Base-by-base conservation (phyloP, 31 red algal genomes). In the Endocladia muricata region DNA sequence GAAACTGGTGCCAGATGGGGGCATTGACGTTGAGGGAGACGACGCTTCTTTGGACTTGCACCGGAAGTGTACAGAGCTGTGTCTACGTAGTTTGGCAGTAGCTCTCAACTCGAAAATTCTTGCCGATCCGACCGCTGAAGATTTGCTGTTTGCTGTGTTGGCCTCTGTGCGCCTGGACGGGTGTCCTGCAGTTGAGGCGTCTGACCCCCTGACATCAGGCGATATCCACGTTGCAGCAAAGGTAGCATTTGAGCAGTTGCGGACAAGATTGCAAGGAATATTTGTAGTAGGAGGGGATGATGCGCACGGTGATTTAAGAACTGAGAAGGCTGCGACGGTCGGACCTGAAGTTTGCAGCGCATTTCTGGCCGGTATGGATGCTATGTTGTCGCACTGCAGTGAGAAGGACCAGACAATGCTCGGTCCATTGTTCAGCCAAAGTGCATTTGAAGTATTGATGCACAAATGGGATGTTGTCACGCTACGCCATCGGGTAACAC, bases 191-290 rank as follows among this genome's bases (percentile, higher is more conserved):
- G 36, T 81, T 33, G 65, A 80, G 40, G 33, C 85, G 28, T 89
- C 85, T 26, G 76, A 89, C 56, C 85, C 85, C 25, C 29, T 89
- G 35, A 75, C 68, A 30, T 37, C 66, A 25, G 63, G 23, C 3
- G 85, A 89, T 68, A 69, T 89, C 69, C 59, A 66, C 34, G 41
- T 78, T 36, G 85, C 85, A 2, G 85, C 67, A 19, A 89, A 74
- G 23, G 31, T 48, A 31, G 76, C 85, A 2, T 89, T 89, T 48
- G 48, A 66, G 61, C 85, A 89, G 58, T 60, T 89, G 40, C 37
- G 56, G 13, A 37, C 35, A 48, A 44, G 26, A 35, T 56, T 80
- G 2, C 63, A 38, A 25, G 11, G 17, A 9, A 74, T 80, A 11
- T 32, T 88, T 3, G 61, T 39, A 41, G 60, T 26, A 65, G 35